Evolutionary conservation across 164 flowering plant species (phyloP).

Genomic region (Nymphaea colorata): DNA sequence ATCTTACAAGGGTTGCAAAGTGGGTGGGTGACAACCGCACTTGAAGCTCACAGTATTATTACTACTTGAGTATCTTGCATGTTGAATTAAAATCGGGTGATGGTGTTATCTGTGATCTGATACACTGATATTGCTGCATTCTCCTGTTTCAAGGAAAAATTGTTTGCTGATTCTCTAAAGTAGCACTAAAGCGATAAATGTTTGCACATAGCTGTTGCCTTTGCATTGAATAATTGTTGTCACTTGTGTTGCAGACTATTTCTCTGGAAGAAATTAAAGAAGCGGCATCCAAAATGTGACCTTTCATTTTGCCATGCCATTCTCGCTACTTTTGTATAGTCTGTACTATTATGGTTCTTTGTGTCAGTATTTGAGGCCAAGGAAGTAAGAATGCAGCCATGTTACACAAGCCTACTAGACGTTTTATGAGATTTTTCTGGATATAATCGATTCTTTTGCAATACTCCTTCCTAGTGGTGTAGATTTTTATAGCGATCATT

Average conservation of each 20-base stretch:
- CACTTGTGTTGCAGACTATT: slow-evolving; percentile 39
- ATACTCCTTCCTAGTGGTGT: background rate
- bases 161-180: too few species aligned
- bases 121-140: too few species aligned
- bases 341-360: background rate
- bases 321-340: background rate
- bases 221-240: background rate
- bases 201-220: background rate
- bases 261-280: slow-evolving; percentile 67
- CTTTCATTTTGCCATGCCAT: background rate
- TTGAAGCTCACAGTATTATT: too few species aligned
- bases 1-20: too few species aligned
- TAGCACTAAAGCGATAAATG: background rate
- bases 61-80: background rate
- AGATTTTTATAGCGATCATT: too few species aligned
- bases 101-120: background rate
- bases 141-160: too few species aligned
- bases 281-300: slow-evolving; percentile 56
- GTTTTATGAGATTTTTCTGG: background rate
- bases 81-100: background rate
- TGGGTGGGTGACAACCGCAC: too few species aligned
- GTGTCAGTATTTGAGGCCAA: background rate
- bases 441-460: background rate
- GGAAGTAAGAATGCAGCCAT: background rate
- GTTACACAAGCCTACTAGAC: background rate